Conservation (phyloP, 1,284 basidiomycete species). For the Leccinum angustisporum region DNA sequence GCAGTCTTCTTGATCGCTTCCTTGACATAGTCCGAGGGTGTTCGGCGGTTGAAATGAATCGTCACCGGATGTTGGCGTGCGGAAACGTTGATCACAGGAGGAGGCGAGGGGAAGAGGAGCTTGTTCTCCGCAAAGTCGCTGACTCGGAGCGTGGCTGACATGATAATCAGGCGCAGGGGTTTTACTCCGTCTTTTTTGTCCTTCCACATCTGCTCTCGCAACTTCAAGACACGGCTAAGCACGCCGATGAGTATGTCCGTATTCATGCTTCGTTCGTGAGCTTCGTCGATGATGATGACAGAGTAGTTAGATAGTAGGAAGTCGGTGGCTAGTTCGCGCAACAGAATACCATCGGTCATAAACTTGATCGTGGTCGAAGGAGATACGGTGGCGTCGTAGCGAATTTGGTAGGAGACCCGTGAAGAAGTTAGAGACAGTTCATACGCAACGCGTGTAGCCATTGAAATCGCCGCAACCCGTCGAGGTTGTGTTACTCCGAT, state of each 20-base stretch:
- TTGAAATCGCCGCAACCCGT: constrained; percentile 95
- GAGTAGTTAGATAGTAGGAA: constrained; percentile 91
- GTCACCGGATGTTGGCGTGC: constrained; percentile 96
- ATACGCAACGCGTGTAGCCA: constrained; percentile 88
- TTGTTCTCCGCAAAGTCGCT: constrained; percentile 91
- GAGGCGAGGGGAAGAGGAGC: constrained; percentile 78
- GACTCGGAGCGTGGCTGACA: constrained; percentile 97
- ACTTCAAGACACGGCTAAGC: constrained; percentile 85
- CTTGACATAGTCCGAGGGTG: constrained; percentile 83
- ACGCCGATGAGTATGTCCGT: constrained; percentile 98
- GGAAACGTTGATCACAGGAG: constrained; percentile 88
- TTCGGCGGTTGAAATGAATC: constrained; percentile 89
- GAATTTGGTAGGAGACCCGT: constrained; percentile 92
- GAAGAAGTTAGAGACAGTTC: constrained; percentile 84
- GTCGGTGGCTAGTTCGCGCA: constrained; percentile 91
- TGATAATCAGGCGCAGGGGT: constrained; percentile 93
- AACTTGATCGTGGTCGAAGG: constrained; percentile 94
- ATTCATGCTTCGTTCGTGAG: constrained; percentile 97
- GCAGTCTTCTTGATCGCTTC: constrained; percentile 90
- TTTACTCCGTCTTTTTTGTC: constrained; percentile 53
- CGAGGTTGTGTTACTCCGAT: constrained; percentile 98
- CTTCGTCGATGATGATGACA: constrained; percentile 95
- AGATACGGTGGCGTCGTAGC: constrained; percentile 93
- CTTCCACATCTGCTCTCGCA: constrained; percentile 88
- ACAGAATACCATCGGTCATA: constrained; percentile 98